Evolutionary conservation across 139 green algal genomes (phyloP).

Genomic region (Deuterostichococcus epilithicus): DNA sequence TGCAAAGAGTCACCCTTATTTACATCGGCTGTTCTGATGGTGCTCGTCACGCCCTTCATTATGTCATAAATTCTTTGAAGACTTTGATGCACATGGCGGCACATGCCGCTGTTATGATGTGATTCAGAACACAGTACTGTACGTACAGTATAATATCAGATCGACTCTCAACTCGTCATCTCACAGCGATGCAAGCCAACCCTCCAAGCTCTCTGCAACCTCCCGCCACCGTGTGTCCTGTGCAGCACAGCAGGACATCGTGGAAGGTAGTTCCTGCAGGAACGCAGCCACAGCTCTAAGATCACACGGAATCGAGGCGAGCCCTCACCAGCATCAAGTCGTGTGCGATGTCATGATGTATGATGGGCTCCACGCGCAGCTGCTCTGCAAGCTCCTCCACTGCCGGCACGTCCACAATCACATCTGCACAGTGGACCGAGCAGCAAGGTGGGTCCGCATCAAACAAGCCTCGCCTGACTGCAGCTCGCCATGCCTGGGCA

Average conservation of each 20-base stretch:
- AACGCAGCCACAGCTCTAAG: not conserved
- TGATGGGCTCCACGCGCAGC: conserved; percentile 38
- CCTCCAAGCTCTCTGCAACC: conserved; percentile 43
- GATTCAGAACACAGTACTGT: not conserved
- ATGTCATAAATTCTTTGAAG: too few relatives aligned
- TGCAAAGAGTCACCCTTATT: too few relatives aligned
- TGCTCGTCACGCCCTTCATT: too few relatives aligned
- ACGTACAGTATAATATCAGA: not conserved
- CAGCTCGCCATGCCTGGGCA: too few relatives aligned
- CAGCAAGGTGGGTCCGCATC: too few relatives aligned
- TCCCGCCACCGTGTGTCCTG: conserved; percentile 59
- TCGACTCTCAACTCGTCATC: not conserved
- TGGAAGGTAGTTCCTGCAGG: not conserved
- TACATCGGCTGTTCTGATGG: too few relatives aligned
- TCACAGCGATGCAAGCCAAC: conserved; percentile 34
- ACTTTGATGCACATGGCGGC: too few relatives aligned
- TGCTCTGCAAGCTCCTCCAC: conserved; percentile 43
- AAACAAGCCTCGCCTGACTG: too few relatives aligned
- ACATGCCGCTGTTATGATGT: too few relatives aligned
- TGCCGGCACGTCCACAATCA: conserved; percentile 52
- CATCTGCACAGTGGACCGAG: not conserved
- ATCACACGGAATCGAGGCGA: not conserved
- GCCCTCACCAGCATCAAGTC: conserved; percentile 78
- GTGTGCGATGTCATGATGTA: conserved; percentile 66
- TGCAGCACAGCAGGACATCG: not conserved